phyloP scores from a whole-genome alignment of 2,329 filamentous ascomycete species.

The Colletotrichum sublineola region DNA sequence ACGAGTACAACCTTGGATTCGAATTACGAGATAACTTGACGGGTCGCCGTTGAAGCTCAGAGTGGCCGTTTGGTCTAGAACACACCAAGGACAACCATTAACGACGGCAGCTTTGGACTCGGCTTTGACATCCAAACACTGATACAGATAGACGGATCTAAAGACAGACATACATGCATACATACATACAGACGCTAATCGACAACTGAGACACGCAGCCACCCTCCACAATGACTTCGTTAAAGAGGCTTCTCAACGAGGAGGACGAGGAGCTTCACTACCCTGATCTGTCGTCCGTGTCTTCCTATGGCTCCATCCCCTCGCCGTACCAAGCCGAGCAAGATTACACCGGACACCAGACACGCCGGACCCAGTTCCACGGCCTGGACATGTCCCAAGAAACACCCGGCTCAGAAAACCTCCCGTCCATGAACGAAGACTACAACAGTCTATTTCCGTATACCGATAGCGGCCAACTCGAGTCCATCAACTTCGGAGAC shows the following conservation, averaged over 20 bases:
- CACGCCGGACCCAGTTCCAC: conserved; percentile 27
- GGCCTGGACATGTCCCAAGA: not conserved
- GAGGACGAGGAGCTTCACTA: conserved; percentile 35
- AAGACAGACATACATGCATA: not conserved
- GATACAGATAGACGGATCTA: not conserved
- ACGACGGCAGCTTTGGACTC: not conserved
- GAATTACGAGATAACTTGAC: not conserved
- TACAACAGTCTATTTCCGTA: conserved; percentile 5
- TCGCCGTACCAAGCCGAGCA: conserved; percentile 34
- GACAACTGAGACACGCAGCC: not conserved
- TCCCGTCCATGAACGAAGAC: not conserved
- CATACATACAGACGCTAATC: conserved; percentile 4
- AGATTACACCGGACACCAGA: conserved; percentile 22
- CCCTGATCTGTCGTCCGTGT: conserved; percentile 26
- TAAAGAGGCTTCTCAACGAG: conserved; percentile 41
- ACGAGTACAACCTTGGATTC: not conserved
- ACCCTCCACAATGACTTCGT: conserved; percentile 24
- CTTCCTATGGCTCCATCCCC: conserved; percentile 32
- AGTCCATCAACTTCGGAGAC: conserved; percentile 11
- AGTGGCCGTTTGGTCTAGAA: not conserved
- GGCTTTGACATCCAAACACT: not conserved
- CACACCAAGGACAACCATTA: not conserved
- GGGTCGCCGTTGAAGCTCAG: not conserved
- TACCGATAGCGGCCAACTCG: not conserved
- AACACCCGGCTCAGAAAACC: conserved; percentile 1